Evolutionary conservation across 2,329 filamentous ascomycete species (phyloP), one percentile per base, ranked within the genome.

Genomic region (Trematosphaeria pertusa): DNA sequence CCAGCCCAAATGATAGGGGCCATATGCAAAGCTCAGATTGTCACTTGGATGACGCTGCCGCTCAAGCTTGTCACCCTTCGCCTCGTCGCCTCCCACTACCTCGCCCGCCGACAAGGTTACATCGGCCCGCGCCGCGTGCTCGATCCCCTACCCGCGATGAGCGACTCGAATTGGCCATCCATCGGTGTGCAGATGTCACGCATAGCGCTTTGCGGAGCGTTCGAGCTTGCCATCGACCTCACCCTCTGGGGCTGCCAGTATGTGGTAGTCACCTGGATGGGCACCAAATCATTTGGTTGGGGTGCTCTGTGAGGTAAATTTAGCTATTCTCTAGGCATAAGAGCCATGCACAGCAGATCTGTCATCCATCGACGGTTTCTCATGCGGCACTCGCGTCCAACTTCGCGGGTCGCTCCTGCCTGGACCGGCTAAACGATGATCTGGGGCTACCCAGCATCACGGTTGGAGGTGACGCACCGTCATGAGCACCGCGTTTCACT

Each of bases 191-290:
- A 64, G 11, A 20, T 64, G 8, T 71, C 65, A 9, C 66, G 67
- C 8, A 43, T 71, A 38, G 67, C 61, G 34, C 55, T 73, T 11
- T 71, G 64, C 52, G 61, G 62, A 43, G 58, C 49, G 12, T 31
- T 69, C 9, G 67, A 71, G 26, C 18, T 72, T 6, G 53, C 55
- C n/a, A 54, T 72, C 28, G 69, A 72, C 36, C 56, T 73, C 5
- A 46, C 51, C 9, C 38, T 72, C 5, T 73, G 69, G 69, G 59
- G 63, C n/a, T 43, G 54, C 35, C 65, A 72, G 37, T 71, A 66
- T 40, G 33, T 59, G n/a, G 54, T 53, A 2, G 58, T 70, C 5
- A 62, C 62, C 2, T 58, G 50, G 17, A 34, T 65, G 19, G 70
- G 70, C 17, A 59, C 62, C 41, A 56, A 37, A 10, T 36, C 54